phyloP scores from a whole-genome alignment of 257 asterid species.

The Anisodus acutangulus region DNA sequence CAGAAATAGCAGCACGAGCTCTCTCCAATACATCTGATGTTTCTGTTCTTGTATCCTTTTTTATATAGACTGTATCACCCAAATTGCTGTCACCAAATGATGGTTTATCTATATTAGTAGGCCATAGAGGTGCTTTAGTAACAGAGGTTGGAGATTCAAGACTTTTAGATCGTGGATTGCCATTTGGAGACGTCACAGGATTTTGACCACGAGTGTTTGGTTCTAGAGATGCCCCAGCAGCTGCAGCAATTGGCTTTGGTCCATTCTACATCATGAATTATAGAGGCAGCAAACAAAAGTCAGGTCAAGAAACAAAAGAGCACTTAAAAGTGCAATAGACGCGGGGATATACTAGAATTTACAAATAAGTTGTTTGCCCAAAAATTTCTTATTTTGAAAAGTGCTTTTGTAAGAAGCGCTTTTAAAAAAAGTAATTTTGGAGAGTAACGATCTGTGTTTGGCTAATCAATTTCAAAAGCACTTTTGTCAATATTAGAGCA shows the following conservation, averaged over 20 bases:
- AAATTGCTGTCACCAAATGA: slow-evolving; percentile 37
- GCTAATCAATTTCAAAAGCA: too few species aligned
- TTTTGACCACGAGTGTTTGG: slow-evolving; percentile 38
- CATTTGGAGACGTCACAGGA: slow-evolving; percentile 40
- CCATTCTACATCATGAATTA: slow-evolving; percentile 62
- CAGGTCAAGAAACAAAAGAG: not conserved
- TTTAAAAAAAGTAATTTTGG: too few species aligned
- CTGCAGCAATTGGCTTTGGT: slow-evolving; percentile 65
- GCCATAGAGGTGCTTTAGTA: slow-evolving; percentile 34
- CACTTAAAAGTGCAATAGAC: not conserved
- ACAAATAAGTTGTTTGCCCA: too few species aligned
- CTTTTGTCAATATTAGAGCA: too few species aligned
- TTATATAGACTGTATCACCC: slow-evolving; percentile 31
- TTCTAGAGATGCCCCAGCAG: slow-evolving; percentile 36
- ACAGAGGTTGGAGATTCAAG: slow-evolving; percentile 42
- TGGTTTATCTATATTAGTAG: slow-evolving; percentile 35
- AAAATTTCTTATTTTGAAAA: too few species aligned
- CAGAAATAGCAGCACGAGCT: slow-evolving; percentile 82
- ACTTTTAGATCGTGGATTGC: slow-evolving; percentile 32
- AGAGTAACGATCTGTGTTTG: too few species aligned
- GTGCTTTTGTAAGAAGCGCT: too few species aligned
- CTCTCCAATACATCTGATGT: slow-evolving; percentile 61
- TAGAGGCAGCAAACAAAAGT: slow-evolving; percentile 11
- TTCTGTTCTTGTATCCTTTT: slow-evolving; percentile 41
- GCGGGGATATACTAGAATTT: not conserved